phyloP scores from a whole-genome alignment of 768 basidiomycete species.

The Xerocomus brunneocitrinus region DNA sequence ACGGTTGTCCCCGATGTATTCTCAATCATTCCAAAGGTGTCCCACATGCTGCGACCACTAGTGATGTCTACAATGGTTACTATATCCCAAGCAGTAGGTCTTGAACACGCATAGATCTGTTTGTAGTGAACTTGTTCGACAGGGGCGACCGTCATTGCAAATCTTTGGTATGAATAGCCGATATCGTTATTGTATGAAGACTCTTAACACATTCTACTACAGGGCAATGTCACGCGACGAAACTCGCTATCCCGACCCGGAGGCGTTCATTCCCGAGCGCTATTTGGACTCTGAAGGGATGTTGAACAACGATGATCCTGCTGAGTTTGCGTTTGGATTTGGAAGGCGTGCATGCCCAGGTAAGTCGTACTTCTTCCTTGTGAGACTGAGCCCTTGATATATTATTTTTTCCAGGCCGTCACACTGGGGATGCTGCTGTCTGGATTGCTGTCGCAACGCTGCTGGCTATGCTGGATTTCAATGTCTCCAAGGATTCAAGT shows the following conservation, averaged over 20 bases:
- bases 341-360: slow-evolving; percentile 7
- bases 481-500: not conserved
- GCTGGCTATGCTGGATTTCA: not conserved
- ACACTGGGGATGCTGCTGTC: not conserved
- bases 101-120: not conserved
- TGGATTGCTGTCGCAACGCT: not conserved
- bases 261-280: slow-evolving; percentile 11
- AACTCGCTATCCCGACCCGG: slow-evolving; percentile 8
- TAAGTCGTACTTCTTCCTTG: not conserved
- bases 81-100: slow-evolving; percentile 45
- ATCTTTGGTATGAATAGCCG: slow-evolving; percentile 4
- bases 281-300: slow-evolving; percentile 4
- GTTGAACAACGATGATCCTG: slow-evolving; percentile 3
- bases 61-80: slow-evolving; percentile 40
- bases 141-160: slow-evolving; percentile 6
- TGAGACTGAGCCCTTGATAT: too few species aligned
- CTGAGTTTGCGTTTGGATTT: slow-evolving; percentile 6
- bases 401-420: not conserved
- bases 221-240: slow-evolving; percentile 8
- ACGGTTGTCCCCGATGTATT: not conserved
- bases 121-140: not conserved
- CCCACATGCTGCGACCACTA: slow-evolving; percentile 28
- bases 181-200: not conserved
- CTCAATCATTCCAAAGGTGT: not conserved
- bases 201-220: not conserved